Base-by-base conservation (phyloP, 2,329 filamentous ascomycete genomes). In the Escovopsis sp. region DNA sequence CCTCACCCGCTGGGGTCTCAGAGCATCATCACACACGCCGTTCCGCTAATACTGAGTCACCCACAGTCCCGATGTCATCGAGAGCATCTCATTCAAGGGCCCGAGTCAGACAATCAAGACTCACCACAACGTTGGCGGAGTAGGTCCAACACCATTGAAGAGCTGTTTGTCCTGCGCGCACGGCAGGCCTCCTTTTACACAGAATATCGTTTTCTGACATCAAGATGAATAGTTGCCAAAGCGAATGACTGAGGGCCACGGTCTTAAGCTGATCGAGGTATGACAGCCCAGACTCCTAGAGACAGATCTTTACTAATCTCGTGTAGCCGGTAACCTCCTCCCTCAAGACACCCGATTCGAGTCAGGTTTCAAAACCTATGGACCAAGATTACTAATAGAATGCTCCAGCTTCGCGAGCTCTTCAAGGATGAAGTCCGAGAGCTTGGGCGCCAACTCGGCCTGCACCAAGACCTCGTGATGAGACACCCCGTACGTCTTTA, bases 371-470 rank as follows among this genome's bases (percentile, higher is more conserved):
- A 12, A 34, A 6, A 11, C 30, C 36, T 34, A 4, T 4, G 12
- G 4, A 19, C 38, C 33, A 26, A 9, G 32, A 18, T 30, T 33
- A 39, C 42, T 55, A 40, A 32, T 33, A 30, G 36, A 33, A 18
- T 15, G 30, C 33, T 19, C 12, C 30, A 12, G 9, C 40, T 46
- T 5, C 33, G 41, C 12, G 33, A 44, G n/a, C 34, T 39, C 15
- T 89, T 88, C 73, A 91, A 91, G 60, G 83, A 91, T 52, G 84
- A 91, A 63, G 84, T 61, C 2, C 49, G 59, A 35, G 51, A 43
- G 2, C 46, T 62, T 26, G 58, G 57, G 11, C 51, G 54, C 3
- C 49, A 59, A 38, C 47, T 64, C 4, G 49, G 51, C 4, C 57
- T 64, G 32, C 51, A 61, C 42, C 51, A 55, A 32, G 53, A 57